Evolutionary conservation across 2,329 filamentous ascomycete species (phyloP), one percentile per base, ranked within the genome.

Genomic region (Phialophora tarda): DNA sequence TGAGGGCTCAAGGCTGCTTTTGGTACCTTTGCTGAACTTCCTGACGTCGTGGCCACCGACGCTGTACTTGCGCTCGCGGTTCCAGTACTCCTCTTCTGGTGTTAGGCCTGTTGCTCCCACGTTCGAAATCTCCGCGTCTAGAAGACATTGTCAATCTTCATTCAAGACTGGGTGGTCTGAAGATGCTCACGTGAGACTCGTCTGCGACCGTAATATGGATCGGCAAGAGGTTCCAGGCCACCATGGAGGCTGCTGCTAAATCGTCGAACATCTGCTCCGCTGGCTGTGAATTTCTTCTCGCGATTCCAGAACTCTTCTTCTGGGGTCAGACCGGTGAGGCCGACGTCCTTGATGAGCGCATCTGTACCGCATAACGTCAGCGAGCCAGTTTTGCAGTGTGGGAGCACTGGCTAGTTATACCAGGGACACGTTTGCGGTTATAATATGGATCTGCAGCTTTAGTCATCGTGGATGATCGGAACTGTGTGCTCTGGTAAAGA

Each of bases 171-270:
- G n/a, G 48, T 41, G 2, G 28, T 26, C 14, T 41, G 60, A 30
- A 14, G 57, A 10, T 54, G 62, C 71, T 26, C 26, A 72, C 71
- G 59, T n/a, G 64, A 66, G n/a, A 72, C 61, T 14, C 54, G 59
- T 60, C 66, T 72, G 26, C 71, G 69, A 28, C 70, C 64, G 44
- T 72, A 72, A 62, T 69, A 72, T 4, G 71, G 71, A 63, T 72
- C 71, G 41, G 47, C 63, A 30, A 63, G 65, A 44, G 71, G 71
- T 44, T 70, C 62, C 17, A 66, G n/a, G n/a, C 71, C 68, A 41
- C 59, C 59, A 8, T 65, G 67, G 17, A 53, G 62, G 34, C 66
- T 67, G 53, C 65, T 70, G 66, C 71, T 70, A 63, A 72, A 72
- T 23, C 65, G 71, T 38, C 71, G 63, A 23, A 72, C 64, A 57